phyloP scores from a whole-genome alignment of 2,329 filamentous ascomycete species.

The Apiospora marii region DNA sequence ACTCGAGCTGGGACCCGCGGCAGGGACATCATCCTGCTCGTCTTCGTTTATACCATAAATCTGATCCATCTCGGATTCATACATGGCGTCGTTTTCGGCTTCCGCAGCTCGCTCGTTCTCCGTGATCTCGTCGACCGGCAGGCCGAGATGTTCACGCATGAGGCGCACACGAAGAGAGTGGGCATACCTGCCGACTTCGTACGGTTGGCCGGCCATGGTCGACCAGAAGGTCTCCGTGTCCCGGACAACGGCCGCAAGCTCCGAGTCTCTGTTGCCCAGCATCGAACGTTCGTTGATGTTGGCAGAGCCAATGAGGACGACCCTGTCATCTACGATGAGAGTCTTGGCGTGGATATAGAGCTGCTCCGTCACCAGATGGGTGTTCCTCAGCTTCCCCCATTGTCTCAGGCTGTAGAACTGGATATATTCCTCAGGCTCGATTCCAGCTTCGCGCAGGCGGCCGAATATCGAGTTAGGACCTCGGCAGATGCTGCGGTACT shows the following conservation, averaged over 20 bases:
- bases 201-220: conserved; percentile 88
- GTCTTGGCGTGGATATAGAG: conserved; percentile 98
- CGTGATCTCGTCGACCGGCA: conserved; percentile 90
- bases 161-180: conserved; percentile 91
- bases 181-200: conserved; percentile 89
- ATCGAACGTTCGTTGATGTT: conserved; percentile 99
- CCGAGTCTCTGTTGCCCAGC: conserved; percentile 90
- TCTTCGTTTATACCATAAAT: conserved; percentile 63
- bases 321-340: conserved; percentile 93
- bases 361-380: conserved; percentile 91
- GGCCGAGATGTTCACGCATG: conserved; percentile 96
- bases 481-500: conserved; percentile 94
- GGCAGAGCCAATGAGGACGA: conserved; percentile 93
- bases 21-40: conserved; percentile 20
- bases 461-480: conserved; percentile 93
- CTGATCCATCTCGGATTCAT: conserved; percentile 62
- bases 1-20: conserved; percentile 33
- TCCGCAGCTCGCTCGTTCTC: conserved; percentile 73
- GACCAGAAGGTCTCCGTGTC: conserved; percentile 94
- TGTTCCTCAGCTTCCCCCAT: conserved; percentile 89
- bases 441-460: conserved; percentile 77
- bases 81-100: conserved; percentile 25
- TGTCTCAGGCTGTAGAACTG: conserved; percentile 91
- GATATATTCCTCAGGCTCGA: conserved; percentile 95
- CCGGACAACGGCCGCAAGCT: conserved; percentile 87